Base-by-base conservation (phyloP, 176 grass and related monocot genomes). In the Chloris gayana region DNA sequence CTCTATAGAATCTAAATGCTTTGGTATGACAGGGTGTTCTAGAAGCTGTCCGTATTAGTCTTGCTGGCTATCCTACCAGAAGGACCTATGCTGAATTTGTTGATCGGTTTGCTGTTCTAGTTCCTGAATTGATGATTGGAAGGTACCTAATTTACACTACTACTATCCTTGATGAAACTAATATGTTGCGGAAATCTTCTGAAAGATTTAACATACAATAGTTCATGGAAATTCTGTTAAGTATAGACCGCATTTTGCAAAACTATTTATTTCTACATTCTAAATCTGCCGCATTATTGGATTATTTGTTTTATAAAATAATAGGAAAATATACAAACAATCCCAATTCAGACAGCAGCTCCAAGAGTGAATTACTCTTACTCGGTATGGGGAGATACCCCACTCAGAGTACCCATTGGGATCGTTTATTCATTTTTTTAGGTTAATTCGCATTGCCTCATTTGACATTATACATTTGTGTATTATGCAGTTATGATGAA, bases 31-130 rank as follows among this genome's bases (percentile, higher is more conserved):
- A 99, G 96, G 96, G 96, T 89, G 96, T 99, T 78, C 83, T 99
- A 81, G 96, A 99, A 88, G 92, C 96, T 41, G 96, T 99, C 80
- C 88, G 96, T 80, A 99, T 99, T 78, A 99, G 96, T 86, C 96
- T 99, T 82, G 96, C 96, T 79, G 96, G 96, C 41, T 99, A 99
- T 79, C 96, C 96, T 84, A 99, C 96, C 84, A 84, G 96, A 86
- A 89, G 92, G 61, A 91, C 91, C 83, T 99, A 95, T 78, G 88
- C 89, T 86, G 96, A 99, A 86, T 99, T 99, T 93, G 76, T 95
- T 26, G 92, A 99, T 74, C 92, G 96, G 19, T 99, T 99, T 87
- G 86, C 92, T n/a, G 80, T 99, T 85, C 84, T 99, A 29, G 86
- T 84, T 76, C 96, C 91, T 27, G 90, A 95, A 7, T 58, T 89